These are phyloP conservation scores for Polysphondylium violaceum DNA, from an alignment of 78 protist species.

Conservation along the genomic window DNA sequence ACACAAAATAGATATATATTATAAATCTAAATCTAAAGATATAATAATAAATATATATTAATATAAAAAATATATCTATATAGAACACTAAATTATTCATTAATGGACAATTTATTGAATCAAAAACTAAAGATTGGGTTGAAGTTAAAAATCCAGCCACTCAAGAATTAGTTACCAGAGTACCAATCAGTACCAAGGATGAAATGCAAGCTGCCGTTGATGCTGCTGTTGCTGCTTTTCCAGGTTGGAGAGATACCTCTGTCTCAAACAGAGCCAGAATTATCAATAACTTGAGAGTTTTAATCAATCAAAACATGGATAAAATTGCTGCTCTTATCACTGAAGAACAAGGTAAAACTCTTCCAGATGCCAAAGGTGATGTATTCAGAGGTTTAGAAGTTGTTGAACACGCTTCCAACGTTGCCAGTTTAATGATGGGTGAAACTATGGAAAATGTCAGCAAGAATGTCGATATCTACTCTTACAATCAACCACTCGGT, in stretches of 20 bases:
- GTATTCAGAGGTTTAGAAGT: slow-evolving; percentile 93
- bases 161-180: slow-evolving; percentile 83
- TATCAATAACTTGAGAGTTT: slow-evolving; percentile 88
- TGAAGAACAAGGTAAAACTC: slow-evolving; percentile 97
- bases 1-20: not conserved
- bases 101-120: slow-evolving; percentile 91
- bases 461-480: slow-evolving; percentile 94
- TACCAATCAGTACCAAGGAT: slow-evolving; percentile 88
- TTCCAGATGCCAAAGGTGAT: slow-evolving; percentile 96
- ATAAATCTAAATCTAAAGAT: not conserved
- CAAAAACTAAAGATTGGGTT: slow-evolving; percentile 86
- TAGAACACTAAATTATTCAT: slow-evolving; percentile 85
- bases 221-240: slow-evolving; percentile 87
- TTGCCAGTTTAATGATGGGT: slow-evolving; percentile 90
- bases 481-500: slow-evolving; percentile 96
- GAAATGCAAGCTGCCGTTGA: slow-evolving; percentile 94
- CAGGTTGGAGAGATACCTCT: slow-evolving; percentile 91
- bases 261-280: slow-evolving; percentile 89
- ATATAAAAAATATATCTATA: not conserved
- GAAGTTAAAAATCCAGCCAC: slow-evolving; percentile 96
- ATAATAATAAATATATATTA: not conserved
- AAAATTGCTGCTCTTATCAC: slow-evolving; percentile 89
- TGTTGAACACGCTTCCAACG: slow-evolving; percentile 95
- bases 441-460: slow-evolving; percentile 94
- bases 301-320: slow-evolving; percentile 88